These are phyloP conservation scores for Aspergillus bertholletiae DNA, from an alignment of 495 filamentous ascomycete genomes.

Conservation along the genomic window DNA sequence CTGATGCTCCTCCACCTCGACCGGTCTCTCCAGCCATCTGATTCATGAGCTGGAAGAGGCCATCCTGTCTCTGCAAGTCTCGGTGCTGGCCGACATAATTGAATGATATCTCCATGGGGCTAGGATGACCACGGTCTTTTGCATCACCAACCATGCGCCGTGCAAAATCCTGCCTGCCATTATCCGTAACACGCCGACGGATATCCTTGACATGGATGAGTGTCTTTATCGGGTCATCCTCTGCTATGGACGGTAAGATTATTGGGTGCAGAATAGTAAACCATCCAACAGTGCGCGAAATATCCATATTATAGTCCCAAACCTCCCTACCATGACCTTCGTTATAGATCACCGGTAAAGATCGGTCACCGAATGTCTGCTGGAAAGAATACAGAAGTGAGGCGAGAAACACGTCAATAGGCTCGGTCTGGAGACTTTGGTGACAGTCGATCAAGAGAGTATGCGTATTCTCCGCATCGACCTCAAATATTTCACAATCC, in stretches of 20 bases:
- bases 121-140: conserved; percentile 38
- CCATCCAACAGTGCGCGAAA: conserved; percentile 60
- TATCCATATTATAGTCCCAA: conserved; percentile 48
- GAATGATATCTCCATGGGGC: conserved; percentile 68
- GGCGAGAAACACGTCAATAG: conserved; percentile 51
- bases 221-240: conserved; percentile 33
- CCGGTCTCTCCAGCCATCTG: conserved; percentile 46
- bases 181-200: conserved; percentile 39
- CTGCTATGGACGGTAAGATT: conserved; percentile 18
- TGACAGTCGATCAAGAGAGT: conserved; percentile 44
- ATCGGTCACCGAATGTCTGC: conserved; percentile 47
- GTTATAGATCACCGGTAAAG: conserved; percentile 49
- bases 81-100: conserved; percentile 66
- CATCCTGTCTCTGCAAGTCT: conserved; percentile 57
- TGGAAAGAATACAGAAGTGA: conserved; percentile 50
- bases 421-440: conserved; percentile 45
- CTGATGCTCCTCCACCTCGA: conserved; percentile 47
- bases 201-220: conserved; percentile 45
- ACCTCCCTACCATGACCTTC: conserved; percentile 57
- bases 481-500: conserved; percentile 38
- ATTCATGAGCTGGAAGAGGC: conserved; percentile 56
- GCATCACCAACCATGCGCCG: conserved; percentile 41
- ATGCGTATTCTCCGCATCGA: conserved; percentile 41
- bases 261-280: conserved; percentile 57
- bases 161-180: conserved; percentile 50